These are phyloP conservation scores for Didymella keratinophila DNA, from an alignment of 2,329 filamentous ascomycete genomes.

Conservation along the genomic window DNA sequence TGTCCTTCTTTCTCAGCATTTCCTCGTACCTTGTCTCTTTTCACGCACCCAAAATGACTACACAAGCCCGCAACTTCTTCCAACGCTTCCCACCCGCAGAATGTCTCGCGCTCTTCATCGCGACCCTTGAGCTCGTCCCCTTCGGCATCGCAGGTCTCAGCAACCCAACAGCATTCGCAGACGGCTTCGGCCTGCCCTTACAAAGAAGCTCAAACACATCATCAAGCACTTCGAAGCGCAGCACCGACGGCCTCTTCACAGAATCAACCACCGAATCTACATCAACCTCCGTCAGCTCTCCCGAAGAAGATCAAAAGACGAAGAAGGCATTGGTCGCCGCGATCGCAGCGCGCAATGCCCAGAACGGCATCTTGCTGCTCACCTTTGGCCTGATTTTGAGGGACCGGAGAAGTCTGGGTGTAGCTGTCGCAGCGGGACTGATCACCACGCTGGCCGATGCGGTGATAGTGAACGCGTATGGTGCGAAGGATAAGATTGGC, in stretches of 20 bases:
- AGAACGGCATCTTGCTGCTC: slow-evolving; percentile 31
- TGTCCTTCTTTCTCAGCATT: not conserved
- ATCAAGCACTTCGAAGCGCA: slow-evolving; percentile 10
- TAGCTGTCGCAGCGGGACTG: slow-evolving; percentile 31
- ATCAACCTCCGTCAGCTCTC: not conserved
- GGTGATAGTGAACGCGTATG: slow-evolving; percentile 32
- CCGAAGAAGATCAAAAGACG: slow-evolving; percentile 27
- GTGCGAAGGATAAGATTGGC: slow-evolving; percentile 30
- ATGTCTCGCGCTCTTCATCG: slow-evolving; percentile 36
- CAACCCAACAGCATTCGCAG: slow-evolving; percentile 27
- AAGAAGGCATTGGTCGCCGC: slow-evolving; percentile 35
- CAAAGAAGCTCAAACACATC: slow-evolving; percentile 6
- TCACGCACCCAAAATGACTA: slow-evolving; percentile 21
- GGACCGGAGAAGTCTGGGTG: slow-evolving; percentile 34
- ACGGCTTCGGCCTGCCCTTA: slow-evolving; percentile 30
- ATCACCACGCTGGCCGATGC: slow-evolving; percentile 35
- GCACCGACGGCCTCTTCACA: not conserved
- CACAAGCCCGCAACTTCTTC: slow-evolving; percentile 28
- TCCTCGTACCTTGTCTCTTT: not conserved
- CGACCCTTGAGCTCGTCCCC: slow-evolving; percentile 32
- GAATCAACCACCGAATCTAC: slow-evolving; percentile 5
- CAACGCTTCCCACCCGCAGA: slow-evolving; percentile 33
- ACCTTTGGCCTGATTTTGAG: slow-evolving; percentile 31
- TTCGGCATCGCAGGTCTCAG: slow-evolving; percentile 34
- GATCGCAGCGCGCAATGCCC: slow-evolving; percentile 36